These are phyloP conservation scores for Aspergillus pseudoglaucus DNA, from an alignment of 2,329 filamentous ascomycete species.

Conservation along the genomic window DNA sequence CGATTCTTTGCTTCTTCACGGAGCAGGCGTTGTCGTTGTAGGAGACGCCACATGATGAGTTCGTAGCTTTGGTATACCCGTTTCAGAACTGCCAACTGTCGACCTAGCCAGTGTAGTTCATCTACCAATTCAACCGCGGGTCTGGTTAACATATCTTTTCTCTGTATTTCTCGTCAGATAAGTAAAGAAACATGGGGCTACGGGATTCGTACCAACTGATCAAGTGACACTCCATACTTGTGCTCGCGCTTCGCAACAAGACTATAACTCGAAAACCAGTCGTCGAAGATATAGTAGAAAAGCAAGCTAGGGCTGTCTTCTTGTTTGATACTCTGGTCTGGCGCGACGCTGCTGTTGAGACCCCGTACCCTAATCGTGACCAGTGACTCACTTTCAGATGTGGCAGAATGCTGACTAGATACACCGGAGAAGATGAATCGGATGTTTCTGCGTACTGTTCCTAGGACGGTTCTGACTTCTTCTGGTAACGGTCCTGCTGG, in stretches of 20 bases:
- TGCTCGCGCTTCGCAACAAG: conserved; percentile 54
- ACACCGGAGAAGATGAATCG: conserved; percentile 57
- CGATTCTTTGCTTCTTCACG: conserved; percentile 26
- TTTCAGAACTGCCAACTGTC: conserved; percentile 55
- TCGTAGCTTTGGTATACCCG: conserved; percentile 58
- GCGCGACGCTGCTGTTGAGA: conserved; percentile 20
- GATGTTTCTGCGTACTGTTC: conserved; percentile 49
- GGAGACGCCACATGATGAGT: conserved; percentile 55
- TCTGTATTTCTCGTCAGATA: conserved; percentile 23
- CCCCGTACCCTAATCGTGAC: conserved; percentile 43
- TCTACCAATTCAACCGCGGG: conserved; percentile 42
- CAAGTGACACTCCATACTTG: conserved; percentile 43
- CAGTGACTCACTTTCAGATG: conserved; percentile 44
- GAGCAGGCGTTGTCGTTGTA: conserved; percentile 44
- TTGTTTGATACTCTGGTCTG: conserved; percentile 31
- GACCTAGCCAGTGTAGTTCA: conserved; percentile 53
- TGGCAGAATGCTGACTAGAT: conserved; percentile 46
- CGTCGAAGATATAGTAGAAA: conserved; percentile 63
- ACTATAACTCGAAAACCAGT: conserved; percentile 58
- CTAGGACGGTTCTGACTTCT: conserved; percentile 23
- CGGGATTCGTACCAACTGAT: conserved; percentile 40
- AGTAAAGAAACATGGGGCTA: not conserved
- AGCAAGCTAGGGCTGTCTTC: conserved; percentile 55
- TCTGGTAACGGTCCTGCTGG: conserved; percentile 28
- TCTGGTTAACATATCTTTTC: conserved; percentile 50